Base-by-base conservation (phyloP, 495 filamentous ascomycete species). In the Podospora comata region DNA sequence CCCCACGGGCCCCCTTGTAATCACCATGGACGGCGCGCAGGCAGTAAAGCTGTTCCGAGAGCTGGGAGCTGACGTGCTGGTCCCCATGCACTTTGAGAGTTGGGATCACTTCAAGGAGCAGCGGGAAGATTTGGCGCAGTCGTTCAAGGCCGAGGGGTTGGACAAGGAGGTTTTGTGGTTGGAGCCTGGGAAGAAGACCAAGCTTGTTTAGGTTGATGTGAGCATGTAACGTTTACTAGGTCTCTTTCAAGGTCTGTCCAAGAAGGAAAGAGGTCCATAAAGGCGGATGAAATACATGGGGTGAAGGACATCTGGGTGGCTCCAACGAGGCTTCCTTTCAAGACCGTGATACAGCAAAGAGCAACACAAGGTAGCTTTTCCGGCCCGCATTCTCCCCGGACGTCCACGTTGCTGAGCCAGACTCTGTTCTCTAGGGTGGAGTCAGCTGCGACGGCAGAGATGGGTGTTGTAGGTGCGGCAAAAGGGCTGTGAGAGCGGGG, bases 101-200 rank as follows among this genome's bases (percentile, higher is more conserved):
- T 87, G 84, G 84, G 70, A 65, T 0, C 84, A 86, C 70, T 87
- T 85, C 64, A 77, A 70, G 3, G 76, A 86, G 68, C 68, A 65
- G 19, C 62, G 62, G 23, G 69, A 69, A n/a, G 64, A 64, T n/a
- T 67, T 80, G 68, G 81, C 81, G 54, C 82, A 83, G 55, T 77
- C 78, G 13, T 90, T 94, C 65, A 84, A 87, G 39, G 73, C 70
- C 13, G 83, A 87, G 13, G 83, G 92, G 62, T 82, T 85, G 56
- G 79, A 82, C 5, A 87, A 92, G 73, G 87, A 72, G 67, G 78
- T 80, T 9, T 9, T 70, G 30, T 80, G 77, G 76, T 48, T 79
- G 67, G 67, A 75, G 66, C 76, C 73, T 4, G 77, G 77, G 18
- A 67, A 70, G 34, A 66, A 70, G 69, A 74, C 66, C 48, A 59